Evolutionary conservation across 768 basidiomycete species (phyloP), one percentile per base, ranked within the genome.

Genomic region (Amanita brunnescens): DNA sequence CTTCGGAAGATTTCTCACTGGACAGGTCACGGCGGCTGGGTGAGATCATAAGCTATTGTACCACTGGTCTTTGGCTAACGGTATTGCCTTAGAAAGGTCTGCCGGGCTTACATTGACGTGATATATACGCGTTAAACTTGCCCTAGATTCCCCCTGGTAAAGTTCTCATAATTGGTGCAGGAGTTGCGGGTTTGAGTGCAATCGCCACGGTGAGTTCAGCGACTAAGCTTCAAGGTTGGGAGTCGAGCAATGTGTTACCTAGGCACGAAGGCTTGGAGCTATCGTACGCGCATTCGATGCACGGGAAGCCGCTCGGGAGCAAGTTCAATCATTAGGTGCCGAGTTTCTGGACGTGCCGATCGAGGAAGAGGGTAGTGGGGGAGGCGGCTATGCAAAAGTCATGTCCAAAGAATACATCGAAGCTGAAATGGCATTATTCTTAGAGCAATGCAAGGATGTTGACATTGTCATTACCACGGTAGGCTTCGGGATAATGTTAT

Each of bases 21-120:
- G 91, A 59, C 91, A 93, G 65, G 88, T 90, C 49, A 93, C 91
- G 5, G 91, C 91, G 52, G 90, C 89, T 64, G 88, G 87, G 85
- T 88, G 64, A 63, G 83, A 73, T 41, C 29, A 32, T n/a, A 37
- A 34, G 20, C 24, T 35, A 35, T n/a, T 49, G 16, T 32, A 38
- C 42, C 14, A 18, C 18, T 62, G 70, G 67, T 48, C 49, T 54
- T 51, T 35, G 3, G 13, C 40, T 42, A 9, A 30, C 14, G 14
- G 32, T 12, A 16, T 23, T 9, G 23, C 35, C 38, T 47, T 5
- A 54, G 30, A 16, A 20, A 45, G 21, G 49, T 35, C 9, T 16
- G 35, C 18, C 32, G 26, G 40, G 20, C 20, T 55, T 20, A 32
- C 12, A 5, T 39, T 24, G 20, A 34, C 33, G 8, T 21, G 35